Evolutionary conservation across 2,329 filamentous ascomycete genomes (phyloP).

Genomic region (Sordariomycetes sp.): DNA sequence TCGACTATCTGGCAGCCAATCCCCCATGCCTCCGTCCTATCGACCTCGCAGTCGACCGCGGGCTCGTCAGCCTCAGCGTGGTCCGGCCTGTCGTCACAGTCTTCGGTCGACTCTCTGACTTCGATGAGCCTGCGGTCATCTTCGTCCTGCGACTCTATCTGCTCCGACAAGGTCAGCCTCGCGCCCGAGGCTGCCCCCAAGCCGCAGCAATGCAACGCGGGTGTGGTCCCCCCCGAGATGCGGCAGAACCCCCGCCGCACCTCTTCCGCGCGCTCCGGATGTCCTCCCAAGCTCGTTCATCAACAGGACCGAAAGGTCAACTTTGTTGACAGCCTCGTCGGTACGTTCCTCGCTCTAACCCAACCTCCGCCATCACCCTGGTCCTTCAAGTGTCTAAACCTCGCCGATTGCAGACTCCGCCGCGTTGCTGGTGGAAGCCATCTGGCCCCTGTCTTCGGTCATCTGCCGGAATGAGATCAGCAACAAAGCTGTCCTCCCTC

Average conservation of each 20-base stretch:
- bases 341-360: conserved; percentile 52
- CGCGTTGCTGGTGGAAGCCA: conserved; percentile 91
- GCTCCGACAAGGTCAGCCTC: conserved; percentile 1
- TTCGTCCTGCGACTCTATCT: conserved; percentile 8
- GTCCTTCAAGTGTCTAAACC: conserved; percentile 8
- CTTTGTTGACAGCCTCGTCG: conserved; percentile 94
- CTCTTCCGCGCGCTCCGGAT: conserved; percentile 26
- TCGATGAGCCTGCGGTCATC: conserved; percentile 21
- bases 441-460: conserved; percentile 86
- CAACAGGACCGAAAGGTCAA: conserved; percentile 88
- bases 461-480: conserved; percentile 64
- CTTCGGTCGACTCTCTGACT: conserved; percentile 56
- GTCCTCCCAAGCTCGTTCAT: conserved; percentile 67
- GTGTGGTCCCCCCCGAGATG: conserved; percentile 46
- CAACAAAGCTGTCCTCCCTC: conserved; percentile 69
- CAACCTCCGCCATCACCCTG: neutral
- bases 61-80: conserved; percentile 70
- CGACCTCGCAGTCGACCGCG: conserved; percentile 57
- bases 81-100: conserved; percentile 61
- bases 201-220: conserved; percentile 14
- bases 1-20: conserved; percentile 26
- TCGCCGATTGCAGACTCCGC: conserved; percentile 66
- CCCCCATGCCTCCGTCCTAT: conserved; percentile 49
- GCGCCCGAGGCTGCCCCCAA: conserved; percentile 8
- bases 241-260: conserved; percentile 55